phyloP scores from a whole-genome alignment of 257 asterid species.

The Solanum tacnaense region DNA sequence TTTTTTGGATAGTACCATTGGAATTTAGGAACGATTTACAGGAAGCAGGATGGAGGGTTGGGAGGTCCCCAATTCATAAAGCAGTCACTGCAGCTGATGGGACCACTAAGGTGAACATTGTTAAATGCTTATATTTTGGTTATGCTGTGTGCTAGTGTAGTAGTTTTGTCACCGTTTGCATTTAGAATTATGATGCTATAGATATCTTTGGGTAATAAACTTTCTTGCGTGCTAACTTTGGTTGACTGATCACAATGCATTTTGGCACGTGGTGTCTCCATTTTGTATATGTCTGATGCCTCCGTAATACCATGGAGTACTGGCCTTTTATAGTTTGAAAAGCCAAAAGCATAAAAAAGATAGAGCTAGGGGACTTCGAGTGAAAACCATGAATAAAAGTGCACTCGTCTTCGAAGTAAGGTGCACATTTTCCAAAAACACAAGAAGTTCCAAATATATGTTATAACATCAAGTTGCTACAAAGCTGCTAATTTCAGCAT shows the following conservation, averaged over 20 bases:
- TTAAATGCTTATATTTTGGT: not conserved
- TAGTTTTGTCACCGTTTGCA: not conserved
- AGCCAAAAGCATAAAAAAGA: not conserved
- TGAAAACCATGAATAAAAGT: not conserved
- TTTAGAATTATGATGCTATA: not conserved
- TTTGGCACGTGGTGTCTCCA: not conserved
- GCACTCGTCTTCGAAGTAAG: not conserved
- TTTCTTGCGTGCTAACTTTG: not conserved
- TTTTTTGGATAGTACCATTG: conserved; percentile 53
- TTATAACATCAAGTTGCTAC: not conserved
- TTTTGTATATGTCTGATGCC: not conserved
- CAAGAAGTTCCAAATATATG: not conserved
- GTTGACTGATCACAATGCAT: not conserved
- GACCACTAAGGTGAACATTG: conserved; percentile 63
- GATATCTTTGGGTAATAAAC: not conserved
- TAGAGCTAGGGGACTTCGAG: not conserved
- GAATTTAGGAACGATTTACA: conserved; percentile 66
- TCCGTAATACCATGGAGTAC: not conserved
- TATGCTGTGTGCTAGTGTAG: not conserved
- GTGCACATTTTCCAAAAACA: not conserved
- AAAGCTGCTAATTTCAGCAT: not conserved
- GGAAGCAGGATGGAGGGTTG: conserved; percentile 85
- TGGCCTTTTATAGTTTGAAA: not conserved
- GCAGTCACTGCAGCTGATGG: conserved; percentile 79
- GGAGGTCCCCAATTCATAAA: conserved; percentile 63